phyloP scores from a whole-genome alignment of 176 grass and related monocot species.

The Carex littledalei region DNA sequence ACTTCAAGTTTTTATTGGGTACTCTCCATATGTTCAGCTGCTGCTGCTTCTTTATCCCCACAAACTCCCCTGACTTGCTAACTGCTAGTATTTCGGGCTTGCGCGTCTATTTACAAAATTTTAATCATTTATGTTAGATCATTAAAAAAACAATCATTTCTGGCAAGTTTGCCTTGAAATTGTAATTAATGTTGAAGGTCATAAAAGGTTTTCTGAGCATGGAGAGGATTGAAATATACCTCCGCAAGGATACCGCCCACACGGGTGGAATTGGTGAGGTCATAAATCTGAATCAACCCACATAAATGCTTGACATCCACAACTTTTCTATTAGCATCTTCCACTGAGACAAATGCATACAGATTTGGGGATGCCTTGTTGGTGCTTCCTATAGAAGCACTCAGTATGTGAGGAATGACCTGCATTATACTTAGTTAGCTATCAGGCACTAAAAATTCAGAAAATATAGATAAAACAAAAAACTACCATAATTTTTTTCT shows the following conservation, averaged over 20 bases:
- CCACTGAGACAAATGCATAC: conserved; percentile 68
- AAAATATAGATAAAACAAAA: conserved; percentile 7
- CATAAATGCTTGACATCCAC: conserved; percentile 31
- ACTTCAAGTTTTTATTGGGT: conserved; percentile 49
- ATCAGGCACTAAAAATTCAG: neutral
- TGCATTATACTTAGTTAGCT: conserved; percentile 12
- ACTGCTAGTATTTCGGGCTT: conserved; percentile 44
- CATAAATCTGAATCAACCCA: conserved; percentile 48
- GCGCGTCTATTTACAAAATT: conserved; percentile 44
- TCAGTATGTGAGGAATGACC: conserved; percentile 58
- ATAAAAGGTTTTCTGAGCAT: neutral
- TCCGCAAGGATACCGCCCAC: conserved; percentile 44
- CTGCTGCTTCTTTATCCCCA: conserved; percentile 58
- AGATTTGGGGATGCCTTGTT: conserved; percentile 28
- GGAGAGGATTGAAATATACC: conserved; percentile 31
- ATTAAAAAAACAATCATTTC: neutral
- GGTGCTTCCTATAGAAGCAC: conserved; percentile 30
- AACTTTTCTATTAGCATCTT: conserved; percentile 45
- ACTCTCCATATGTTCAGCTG: conserved; percentile 70
- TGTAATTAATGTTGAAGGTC: neutral
- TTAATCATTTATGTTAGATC: neutral
- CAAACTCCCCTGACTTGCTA: conserved; percentile 62
- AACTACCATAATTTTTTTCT: neutral
- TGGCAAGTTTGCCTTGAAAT: neutral
- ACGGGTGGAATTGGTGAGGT: conserved; percentile 45